A percentile compares a stretch with the other conserved stretches of the same genome.
These are phyloP conservation scores for Avena insularis DNA, from an alignment of 176 grass and related monocot species.

Conservation along the genomic window DNA sequence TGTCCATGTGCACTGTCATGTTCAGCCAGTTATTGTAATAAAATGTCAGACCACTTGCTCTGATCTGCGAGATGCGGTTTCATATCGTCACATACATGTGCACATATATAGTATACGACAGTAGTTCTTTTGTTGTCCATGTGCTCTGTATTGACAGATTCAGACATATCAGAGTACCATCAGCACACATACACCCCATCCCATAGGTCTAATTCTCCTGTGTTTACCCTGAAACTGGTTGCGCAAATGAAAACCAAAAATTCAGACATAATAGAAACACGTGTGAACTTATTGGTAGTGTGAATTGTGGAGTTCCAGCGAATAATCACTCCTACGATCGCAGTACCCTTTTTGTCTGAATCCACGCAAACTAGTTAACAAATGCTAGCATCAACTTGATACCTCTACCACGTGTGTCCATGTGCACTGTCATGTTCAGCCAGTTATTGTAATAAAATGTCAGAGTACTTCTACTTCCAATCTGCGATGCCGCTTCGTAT, in stretches of 20 bases:
- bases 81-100: no score
- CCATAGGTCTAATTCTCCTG: not conserved
- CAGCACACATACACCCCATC: not conserved
- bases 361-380: not conserved
- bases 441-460: not conserved
- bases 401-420: not conserved
- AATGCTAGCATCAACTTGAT: not conserved
- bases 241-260: not conserved
- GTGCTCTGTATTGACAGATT: no score
- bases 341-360: not conserved
- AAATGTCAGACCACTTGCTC: no score
- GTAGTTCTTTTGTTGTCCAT: no score
- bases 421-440: not conserved
- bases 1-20: no score
- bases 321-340: not conserved
- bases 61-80: no score
- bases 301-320: not conserved
- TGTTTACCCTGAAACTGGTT: not conserved
- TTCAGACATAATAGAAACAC: no score
- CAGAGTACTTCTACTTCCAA: not conserved
- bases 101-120: no score
- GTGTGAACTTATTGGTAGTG: not conserved
- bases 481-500: not conserved
- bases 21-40: no score
- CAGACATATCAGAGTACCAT: no score